These are phyloP conservation scores for Cymbopogon flexuosus DNA, from an alignment of 202 grass and related monocot genomes.

Conservation along the genomic window DNA sequence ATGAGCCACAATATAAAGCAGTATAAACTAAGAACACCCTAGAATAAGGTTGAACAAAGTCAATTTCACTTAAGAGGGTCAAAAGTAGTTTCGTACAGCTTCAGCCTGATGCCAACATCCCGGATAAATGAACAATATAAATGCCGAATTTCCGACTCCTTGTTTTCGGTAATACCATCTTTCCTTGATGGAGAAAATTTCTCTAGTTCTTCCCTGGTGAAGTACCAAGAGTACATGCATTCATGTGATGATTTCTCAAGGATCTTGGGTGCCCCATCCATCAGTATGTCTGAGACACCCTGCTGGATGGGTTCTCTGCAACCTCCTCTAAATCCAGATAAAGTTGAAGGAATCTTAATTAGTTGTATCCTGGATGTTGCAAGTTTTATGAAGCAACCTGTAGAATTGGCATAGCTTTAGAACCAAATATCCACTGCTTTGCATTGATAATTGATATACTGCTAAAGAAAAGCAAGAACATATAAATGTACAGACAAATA, in stretches of 20 bases:
- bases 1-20: neutral
- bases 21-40: constrained; percentile 8
- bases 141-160: constrained; percentile 49
- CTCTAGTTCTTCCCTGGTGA: constrained; percentile 52
- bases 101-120: constrained; percentile 57
- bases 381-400: neutral
- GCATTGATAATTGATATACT: neutral
- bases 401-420: neutral
- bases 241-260: constrained; percentile 24
- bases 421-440: neutral
- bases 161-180: constrained; percentile 55
- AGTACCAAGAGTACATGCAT: constrained; percentile 52
- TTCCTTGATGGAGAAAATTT: constrained; percentile 50
- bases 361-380: neutral
- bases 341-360: neutral
- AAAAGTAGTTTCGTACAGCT: constrained; percentile 44
- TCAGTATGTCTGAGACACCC: constrained; percentile 27
- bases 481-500: neutral
- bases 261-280: constrained; percentile 23
- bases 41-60: constrained; percentile 1
- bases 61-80: neutral
- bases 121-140: constrained; percentile 63
- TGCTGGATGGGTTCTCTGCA: neutral
- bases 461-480: neutral
- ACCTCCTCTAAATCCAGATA: constrained; percentile 13